Evolutionary conservation across 2,329 filamentous ascomycete species (phyloP), one percentile per base, ranked within the genome.

Genomic region (Aureobasidium sp.): DNA sequence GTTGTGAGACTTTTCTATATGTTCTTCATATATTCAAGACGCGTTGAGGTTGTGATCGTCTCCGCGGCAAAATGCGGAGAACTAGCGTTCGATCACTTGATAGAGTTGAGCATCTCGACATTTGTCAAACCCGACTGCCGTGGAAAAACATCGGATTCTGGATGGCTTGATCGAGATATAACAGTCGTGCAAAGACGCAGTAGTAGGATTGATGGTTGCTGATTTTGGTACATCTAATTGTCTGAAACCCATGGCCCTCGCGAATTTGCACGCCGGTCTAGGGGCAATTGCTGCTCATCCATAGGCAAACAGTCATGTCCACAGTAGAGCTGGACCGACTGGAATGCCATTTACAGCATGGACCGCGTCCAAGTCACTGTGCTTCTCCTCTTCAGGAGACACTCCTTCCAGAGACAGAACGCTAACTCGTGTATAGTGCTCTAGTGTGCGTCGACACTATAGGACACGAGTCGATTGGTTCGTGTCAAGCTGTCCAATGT

Each of bases 31-130:
- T 49, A 20, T 34, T 11, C 17, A 20, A 14, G 29, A 11, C 29
- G 47, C n/a, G 25, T n/a, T 34, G 47, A 49, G 34, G 47, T 49
- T 34, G n/a, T 20, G 41, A 29, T 44, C 41, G 39, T 36, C 39
- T 31, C 56, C 42, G 44, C 56, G 56, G 56, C 25, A 20, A 31
- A 39, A 17, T 31, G 56, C 44, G 56, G 56, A 49, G 56, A 49
- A 47, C 20, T 37, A 41, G 22, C 9, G 6, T n/a, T 57, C 53
- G 41, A 57, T 57, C n/a, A n/a, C 7, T 25, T 41, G 53, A 44
- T 57, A 57, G 45, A 55, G 51, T 55, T 55, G 51, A 55, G 17
- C 29, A 8, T 7, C 27, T 56, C 15, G 15, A 57, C 36, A 57
- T 57, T 58, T 47, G 55, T 47, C 27, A 58, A 37, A 48, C 1